phyloP scores from a whole-genome alignment of 2,329 filamentous ascomycete species.

The Diaporthe citrichinensis region DNA sequence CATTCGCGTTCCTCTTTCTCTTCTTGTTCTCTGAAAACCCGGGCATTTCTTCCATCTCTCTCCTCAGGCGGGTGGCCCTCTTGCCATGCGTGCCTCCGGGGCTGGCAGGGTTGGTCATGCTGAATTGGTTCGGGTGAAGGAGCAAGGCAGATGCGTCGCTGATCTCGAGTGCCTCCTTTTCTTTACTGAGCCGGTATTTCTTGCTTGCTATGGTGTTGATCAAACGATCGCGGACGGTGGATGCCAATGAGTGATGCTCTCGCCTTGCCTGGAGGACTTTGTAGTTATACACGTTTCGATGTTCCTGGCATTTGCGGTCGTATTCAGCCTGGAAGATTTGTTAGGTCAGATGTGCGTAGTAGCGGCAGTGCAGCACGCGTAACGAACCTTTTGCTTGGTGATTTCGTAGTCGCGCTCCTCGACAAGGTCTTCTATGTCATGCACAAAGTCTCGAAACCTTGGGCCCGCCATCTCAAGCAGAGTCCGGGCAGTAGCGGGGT shows the following conservation, averaged over 20 bases:
- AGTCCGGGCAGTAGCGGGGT: slow-evolving; percentile 60
- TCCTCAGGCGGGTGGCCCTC: slow-evolving; percentile 72
- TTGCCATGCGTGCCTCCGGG: slow-evolving; percentile 75
- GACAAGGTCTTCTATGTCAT: slow-evolving; percentile 88
- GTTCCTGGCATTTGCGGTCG: slow-evolving; percentile 72
- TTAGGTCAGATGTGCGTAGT: not conserved
- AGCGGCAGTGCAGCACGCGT: not conserved
- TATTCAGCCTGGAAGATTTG: slow-evolving; percentile 67
- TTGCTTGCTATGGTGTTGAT: slow-evolving; percentile 76
- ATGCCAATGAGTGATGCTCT: slow-evolving; percentile 71
- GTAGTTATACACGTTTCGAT: slow-evolving; percentile 72
- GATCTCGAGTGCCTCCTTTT: slow-evolving; percentile 78
- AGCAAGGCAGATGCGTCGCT: slow-evolving; percentile 75
- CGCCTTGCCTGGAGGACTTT: slow-evolving; percentile 73
- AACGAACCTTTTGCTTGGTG: slow-evolving; percentile 82
- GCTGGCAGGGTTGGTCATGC: slow-evolving; percentile 74
- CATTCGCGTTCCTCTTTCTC: slow-evolving; percentile 71
- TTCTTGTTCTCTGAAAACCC: slow-evolving; percentile 71
- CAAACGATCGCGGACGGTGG: slow-evolving; percentile 75
- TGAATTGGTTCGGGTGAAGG: slow-evolving; percentile 78
- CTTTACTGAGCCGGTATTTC: slow-evolving; percentile 74
- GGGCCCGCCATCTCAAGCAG: slow-evolving; percentile 83
- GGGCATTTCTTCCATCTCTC: slow-evolving; percentile 71
- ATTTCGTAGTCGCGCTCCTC: slow-evolving; percentile 90
- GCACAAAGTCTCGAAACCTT: slow-evolving; percentile 87